Base-by-base conservation (phyloP, 495 filamentous ascomycete species). In the Penicillium psychrofluorescens region DNA sequence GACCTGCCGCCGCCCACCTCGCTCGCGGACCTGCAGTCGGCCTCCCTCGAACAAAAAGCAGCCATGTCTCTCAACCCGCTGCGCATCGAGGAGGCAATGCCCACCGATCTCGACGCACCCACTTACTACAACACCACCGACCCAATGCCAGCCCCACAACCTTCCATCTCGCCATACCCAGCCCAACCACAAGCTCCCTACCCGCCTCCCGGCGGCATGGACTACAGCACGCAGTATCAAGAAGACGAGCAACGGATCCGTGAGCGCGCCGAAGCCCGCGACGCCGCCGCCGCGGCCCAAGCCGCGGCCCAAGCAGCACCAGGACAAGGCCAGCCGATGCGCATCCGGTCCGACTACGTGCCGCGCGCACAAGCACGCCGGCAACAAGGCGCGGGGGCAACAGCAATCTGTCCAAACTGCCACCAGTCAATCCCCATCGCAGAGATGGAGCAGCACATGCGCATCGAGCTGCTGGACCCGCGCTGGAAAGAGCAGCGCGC, bases 1-100 rank as follows among this genome's bases (percentile, higher is more conserved):
- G 82, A 91, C 34, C 80, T 97, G 5, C 90, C 92, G 22, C 84
- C 90, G 4, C 92, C 92, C 2, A 90, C 88, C 9, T 88, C 86
- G 1, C 81, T 95, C 12, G 84, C 82, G 41, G 91, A 97, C 54
- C 76, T 98, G 1, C 90, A 96, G 63, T 90, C 88, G 41, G 89
- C 90, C 35, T 95, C 89, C 10, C 75, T 97, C 10, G 92, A 98
- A 55, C 88, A 97, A 64, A 95, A 91, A 63, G 90, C 88, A 33
- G 84, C 80, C 66, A 84, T 90, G 63, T 92, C 88, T 29, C 80
- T 95, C 47, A 80, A 82, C 53, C 83, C 83, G 47, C 74, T 89
- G 49, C 82, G 92, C 30, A 92, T 97, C 48, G 92, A 97, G 68
- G 92, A 97, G 71, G 90, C 91, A 11, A 90, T 95, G 80, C 92